phyloP scores from a whole-genome alignment of 2,329 filamentous ascomycete genomes.

The Epichloe aotearoae region DNA sequence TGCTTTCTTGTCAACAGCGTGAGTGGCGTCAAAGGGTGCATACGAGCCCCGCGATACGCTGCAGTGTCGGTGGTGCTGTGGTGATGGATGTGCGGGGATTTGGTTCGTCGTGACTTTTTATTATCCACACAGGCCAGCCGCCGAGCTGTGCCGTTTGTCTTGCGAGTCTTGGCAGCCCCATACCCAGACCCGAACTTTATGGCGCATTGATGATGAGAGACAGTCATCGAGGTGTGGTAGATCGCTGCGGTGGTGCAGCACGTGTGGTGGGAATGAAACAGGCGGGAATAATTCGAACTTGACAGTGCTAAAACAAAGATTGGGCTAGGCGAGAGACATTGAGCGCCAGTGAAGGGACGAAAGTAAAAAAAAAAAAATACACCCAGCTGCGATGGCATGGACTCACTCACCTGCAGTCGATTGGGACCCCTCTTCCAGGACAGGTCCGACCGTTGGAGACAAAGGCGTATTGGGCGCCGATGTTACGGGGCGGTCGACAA shows the following conservation, averaged over 20 bases:
- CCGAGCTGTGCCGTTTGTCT: conserved; percentile 1
- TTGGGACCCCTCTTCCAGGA: not conserved
- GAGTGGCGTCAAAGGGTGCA: conserved; percentile 1
- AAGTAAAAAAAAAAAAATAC: not conserved
- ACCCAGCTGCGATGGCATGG: not conserved
- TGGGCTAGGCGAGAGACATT: not conserved
- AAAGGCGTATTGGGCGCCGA: conserved; percentile 18
- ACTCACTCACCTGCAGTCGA: conserved; percentile 1
- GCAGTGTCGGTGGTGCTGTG: not conserved
- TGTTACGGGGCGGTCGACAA: conserved; percentile 14
- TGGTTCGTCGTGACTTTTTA: not conserved
- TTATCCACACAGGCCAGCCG: conserved; percentile 2
- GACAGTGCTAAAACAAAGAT: not conserved
- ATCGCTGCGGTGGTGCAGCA: not conserved
- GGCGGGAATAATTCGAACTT: not conserved
- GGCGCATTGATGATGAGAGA: not conserved
- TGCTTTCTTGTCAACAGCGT: not conserved
- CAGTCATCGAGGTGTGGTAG: not conserved
- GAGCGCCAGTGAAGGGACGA: no score
- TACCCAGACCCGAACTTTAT: not conserved
- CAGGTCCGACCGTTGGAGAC: conserved; percentile 4
- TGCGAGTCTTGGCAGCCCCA: not conserved
- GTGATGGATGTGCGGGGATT: not conserved
- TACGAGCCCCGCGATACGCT: not conserved
- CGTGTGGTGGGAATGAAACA: not conserved